Base-by-base conservation (phyloP, 1,284 basidiomycete species). In the Pseudozyma pruni region DNA sequence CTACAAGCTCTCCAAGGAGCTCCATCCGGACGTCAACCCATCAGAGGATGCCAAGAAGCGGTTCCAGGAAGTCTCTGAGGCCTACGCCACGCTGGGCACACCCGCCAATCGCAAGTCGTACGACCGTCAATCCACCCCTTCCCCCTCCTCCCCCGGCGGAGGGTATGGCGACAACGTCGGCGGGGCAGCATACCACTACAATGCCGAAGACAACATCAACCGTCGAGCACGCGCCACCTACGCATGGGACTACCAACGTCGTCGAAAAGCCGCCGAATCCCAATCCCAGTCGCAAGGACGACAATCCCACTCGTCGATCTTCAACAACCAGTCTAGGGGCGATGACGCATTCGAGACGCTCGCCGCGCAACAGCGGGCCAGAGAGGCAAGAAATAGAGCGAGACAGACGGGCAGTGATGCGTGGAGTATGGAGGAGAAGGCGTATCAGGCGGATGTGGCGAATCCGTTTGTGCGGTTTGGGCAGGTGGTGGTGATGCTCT, bases 51-150 rank as follows among this genome's bases (percentile, higher is more conserved):
- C 73, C n/a, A 82, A 79, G 56, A 54, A 37, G 25, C 48, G 63
- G 34, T 82, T 82, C 31, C 80, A 82, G 61, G 69, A 75, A 19
- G 80, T 82, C 1, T 71, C 63, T 22, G 80, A 82, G 49, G 80
- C 80, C 8, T 82, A 76, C 25, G 76, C 75, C 1, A 76, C 74
- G 4, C 61, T 82, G 0, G 73, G 76, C 0, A 51, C 51, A n/a
- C 67, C 59, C 2, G 43, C 40, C 1, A 52, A 55, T 27, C 51
- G 64, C 0, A 42, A 41, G 10, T 22, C 32, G 1, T 72, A 67
- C 50, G 62, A 66, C 20, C 55, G 55, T 0, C 56, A 63, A 5
- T 37, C 46, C 10, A 41, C 57, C 2, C 16, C 49, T 4, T 42
- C 40, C 0, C 35, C 40, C 8, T 37, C 32, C 9, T 14, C 31